Evolutionary conservation across 805 yeast genomes (phyloP), one percentile per base, ranked within the genome.

Genomic region (Barnettozyma botsteinii): DNA sequence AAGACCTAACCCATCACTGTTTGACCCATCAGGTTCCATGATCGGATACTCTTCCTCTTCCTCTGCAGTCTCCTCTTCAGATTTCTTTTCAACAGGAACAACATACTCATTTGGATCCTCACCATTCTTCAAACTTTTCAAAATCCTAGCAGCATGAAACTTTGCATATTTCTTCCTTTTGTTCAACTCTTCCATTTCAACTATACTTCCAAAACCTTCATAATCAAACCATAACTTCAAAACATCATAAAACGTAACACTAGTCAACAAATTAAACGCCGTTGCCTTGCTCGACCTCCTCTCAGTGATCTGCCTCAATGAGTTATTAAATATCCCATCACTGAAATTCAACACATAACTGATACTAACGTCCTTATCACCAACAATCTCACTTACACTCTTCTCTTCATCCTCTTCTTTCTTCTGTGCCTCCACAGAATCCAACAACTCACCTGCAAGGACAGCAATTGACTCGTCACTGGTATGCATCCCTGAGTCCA

Each of bases 391-490:
- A n/a, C n/a, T n/a, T 29, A 52, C 58, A 3, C 75, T 50, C 17
- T 65, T 49, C 4, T 20, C 19, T 5, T 61, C 63, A 5, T 60
- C 61, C 0, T 67, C 62, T 7, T 51, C 49, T 2, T 42, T 47
- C 52, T 79, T 81, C 43, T 70, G 62, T 2, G 50, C 43, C 55
- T 93, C 98, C 27, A 93, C 76, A 3, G 73, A 73, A 53, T 83
- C 94, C 40, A 91, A 62, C 33, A 93, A 62, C 3, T 57, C 53
- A 34, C 81, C 63, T 0, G 91, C 85, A 49, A 75, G 76, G 2
- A 50, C 52, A 12, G 85, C 86, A 22, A 74, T 73, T 12, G 72
- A 81, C 7, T 67, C 62, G 43, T 75, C 73, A 2, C 64, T 50
- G 18, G 73, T 63, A 53, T 88, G 96, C 17, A 80, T 63, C 40